Conservation (phyloP, 1,284 basidiomycete genomes). For the Filobasidium uniguttulatum region DNA sequence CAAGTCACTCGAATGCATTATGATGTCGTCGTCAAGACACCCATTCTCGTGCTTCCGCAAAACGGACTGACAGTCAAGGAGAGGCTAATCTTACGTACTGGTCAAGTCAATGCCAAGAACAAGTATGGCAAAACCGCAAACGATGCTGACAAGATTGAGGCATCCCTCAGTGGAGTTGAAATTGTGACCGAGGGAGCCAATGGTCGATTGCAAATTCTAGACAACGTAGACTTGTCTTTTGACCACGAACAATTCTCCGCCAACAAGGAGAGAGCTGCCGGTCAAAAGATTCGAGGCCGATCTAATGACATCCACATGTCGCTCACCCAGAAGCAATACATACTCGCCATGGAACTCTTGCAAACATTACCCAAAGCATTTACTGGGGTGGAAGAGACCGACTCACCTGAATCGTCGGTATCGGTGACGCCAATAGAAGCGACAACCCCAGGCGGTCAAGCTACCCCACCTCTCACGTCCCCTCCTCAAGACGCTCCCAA, state of each 20-base stretch:
- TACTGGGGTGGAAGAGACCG: conserved; percentile 32
- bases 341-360: conserved; percentile 55
- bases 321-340: conserved; percentile 83
- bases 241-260: conserved; percentile 49
- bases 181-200: conserved; percentile 55
- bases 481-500: neutral
- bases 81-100: conserved; percentile 65
- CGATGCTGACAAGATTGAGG: conserved; percentile 50
- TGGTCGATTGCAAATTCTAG: conserved; percentile 67
- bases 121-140: conserved; percentile 47
- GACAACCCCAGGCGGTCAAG: conserved; percentile 5
- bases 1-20: conserved; percentile 80
- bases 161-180: conserved; percentile 73
- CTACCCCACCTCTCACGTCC: neutral
- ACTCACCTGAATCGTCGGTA: conserved; percentile 6
- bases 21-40: conserved; percentile 77
- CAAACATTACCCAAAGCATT: conserved; percentile 62
- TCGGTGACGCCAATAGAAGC: conserved; percentile 19
- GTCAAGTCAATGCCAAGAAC: conserved; percentile 79
- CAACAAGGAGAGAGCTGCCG: conserved; percentile 25
- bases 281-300: conserved; percentile 31
- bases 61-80: conserved; percentile 53
- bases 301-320: conserved; percentile 68
- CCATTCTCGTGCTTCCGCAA: conserved; percentile 79
- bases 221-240: conserved; percentile 71